phyloP scores from a whole-genome alignment of 768 basidiomycete genomes.

The Pleurotus eryngii region DNA sequence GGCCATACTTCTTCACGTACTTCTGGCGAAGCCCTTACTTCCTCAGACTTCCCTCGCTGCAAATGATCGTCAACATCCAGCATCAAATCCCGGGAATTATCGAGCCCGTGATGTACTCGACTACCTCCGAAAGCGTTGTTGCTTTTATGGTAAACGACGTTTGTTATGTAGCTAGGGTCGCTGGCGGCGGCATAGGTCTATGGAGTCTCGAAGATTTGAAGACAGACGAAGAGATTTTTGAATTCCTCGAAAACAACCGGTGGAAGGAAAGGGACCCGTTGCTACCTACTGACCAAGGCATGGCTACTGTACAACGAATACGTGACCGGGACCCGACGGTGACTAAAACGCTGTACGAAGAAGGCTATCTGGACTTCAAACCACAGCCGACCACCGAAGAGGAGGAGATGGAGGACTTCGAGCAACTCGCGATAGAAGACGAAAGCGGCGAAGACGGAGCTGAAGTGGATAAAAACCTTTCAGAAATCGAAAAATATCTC shows the following conservation, averaged over 20 bases:
- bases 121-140: background rate
- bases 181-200: background rate
- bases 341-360: background rate
- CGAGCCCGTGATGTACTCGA: slow-evolving; percentile 28
- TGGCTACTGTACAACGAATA: background rate
- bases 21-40: slow-evolving; percentile 33
- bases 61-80: slow-evolving; percentile 30
- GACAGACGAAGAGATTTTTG: background rate
- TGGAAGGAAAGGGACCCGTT: background rate
- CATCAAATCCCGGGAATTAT: slow-evolving; percentile 28
- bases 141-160: background rate
- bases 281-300: background rate
- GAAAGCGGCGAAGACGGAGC: background rate
- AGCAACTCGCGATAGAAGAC: background rate
- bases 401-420: background rate
- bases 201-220: background rate
- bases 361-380: background rate
- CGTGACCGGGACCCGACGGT: background rate
- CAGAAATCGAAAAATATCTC: too few relatives aligned
- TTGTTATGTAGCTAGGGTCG: background rate
- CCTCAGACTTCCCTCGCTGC: slow-evolving; percentile 32
- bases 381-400: background rate
- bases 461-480: background rate
- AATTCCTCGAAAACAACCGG: background rate
- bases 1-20: slow-evolving; percentile 26